Base-by-base conservation (phyloP, 2,329 filamentous ascomycete species). In the Epichloe sp. region DNA sequence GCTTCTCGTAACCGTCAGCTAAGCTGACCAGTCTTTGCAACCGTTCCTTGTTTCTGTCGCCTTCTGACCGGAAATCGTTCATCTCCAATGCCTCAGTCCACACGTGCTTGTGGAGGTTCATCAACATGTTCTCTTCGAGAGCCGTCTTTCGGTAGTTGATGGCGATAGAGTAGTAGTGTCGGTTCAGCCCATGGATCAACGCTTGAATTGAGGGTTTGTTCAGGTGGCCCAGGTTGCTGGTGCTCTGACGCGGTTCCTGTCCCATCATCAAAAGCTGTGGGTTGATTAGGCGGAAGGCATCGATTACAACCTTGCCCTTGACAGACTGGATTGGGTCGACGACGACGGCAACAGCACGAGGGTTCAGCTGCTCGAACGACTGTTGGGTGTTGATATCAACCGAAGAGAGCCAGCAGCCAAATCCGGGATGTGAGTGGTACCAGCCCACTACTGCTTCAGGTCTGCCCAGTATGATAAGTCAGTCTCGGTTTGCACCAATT, bases 171-270 rank as follows among this genome's bases (percentile, higher is more conserved):
- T 98, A 98, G 78, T 98, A 98, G 75, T 98, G 93, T 63, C 93
- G 80, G 75, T 98, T 98, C 44, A 98, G 79, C 53, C 93, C 93
- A 70, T 98, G 93, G 57, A 98, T 98, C 52, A 98, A 83, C 37
- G 94, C 91, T 73, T 98, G 94, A 58, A 98, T 98, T n/a, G 90
- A 96, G 26, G 93, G 94, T 74, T 98, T 98, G 77, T 98, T 97
- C 59, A 98, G 79, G 68, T 98, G 93, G 26, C 94, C 93, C 64
- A 98, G 72, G 73, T 98, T 98, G 58, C 90, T 96, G 40, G 93
- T 98, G 62, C 90, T 97, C 70, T 98, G 93, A 52, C 93, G 85
- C 11, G 93, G 93, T 68, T 98, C 93, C 68, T 98, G 93, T 3
- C 93, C 93, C 70, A 97, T 88, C 82, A 98, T 95, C 57, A 98